Evolutionary conservation across 305 asterid genomes (phyloP), one percentile per base, ranked within the genome.

Genomic region (Fraxinus velutina): DNA sequence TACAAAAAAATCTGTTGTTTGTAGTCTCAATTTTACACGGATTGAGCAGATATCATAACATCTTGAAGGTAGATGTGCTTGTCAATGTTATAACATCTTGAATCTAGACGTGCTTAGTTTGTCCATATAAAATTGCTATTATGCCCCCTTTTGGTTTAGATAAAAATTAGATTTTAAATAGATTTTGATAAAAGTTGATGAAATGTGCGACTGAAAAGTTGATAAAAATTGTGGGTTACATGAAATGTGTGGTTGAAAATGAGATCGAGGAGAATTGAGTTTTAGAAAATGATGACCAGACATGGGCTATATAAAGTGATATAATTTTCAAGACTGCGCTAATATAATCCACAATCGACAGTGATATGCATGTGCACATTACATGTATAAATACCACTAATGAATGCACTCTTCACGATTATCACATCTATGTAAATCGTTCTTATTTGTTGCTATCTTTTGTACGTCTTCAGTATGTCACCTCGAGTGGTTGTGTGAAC

Each of bases 401-500:
- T 55, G 8, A 52, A 60, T 62, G 32, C 32, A 62, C 72, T 22
- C 30, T 22, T 57, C 29, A 6, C 29, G 4, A 19, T 57, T 7
- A 21, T 13, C 79, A 5, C 27, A 5, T 74, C 42, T 60, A n/a
- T 36, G 15, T 74, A 57, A 55, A 52, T 19, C 17, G 4, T 34
- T 47, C 19, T 77, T 50, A 33, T 55, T 57, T 73, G 62, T 70
- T 81, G 72, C 29, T 86, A 19, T 73, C 36, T 5, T 78, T 75
- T 84, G 27, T 37, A 15, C 21, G 29, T 80, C 77, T 78, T 37
- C 92, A 95, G 99, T 88, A 83, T 81, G 92, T 95, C 72, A 92
- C 91, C 13, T 75, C 83, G 5, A 86, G 80, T 82, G 99, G 98
- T 22, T 93, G 98, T 73, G 84, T 90, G 85, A 95, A 95, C 90